Percentiles rank a stretch among this genome's conserved stretches.
Conservation (phyloP, 164 flowering plant genomes). For the Umbellularia californica region DNA sequence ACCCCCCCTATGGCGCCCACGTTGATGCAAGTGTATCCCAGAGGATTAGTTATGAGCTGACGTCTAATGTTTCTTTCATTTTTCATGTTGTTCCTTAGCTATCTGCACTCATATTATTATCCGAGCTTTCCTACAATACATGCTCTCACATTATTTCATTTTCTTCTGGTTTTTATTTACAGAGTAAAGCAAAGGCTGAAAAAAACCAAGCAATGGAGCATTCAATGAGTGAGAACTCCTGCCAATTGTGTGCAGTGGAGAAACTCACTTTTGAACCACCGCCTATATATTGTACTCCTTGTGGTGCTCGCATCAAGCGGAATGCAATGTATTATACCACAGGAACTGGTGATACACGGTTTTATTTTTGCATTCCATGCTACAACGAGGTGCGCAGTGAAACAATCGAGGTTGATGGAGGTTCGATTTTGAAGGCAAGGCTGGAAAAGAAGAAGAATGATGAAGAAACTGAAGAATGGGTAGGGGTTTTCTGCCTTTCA, state of each 20-base stretch:
- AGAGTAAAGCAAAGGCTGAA: constrained; percentile 98
- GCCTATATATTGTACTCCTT: constrained; percentile 85
- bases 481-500: constrained; percentile 18
- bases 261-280: constrained; percentile 98
- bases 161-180: constrained; percentile 12
- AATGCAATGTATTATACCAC: constrained; percentile 83
- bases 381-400: constrained; percentile 92
- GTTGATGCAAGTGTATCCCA: too few species aligned
- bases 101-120: neutral
- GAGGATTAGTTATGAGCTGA: too few species aligned
- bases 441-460: constrained; percentile 95
- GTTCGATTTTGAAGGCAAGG: constrained; percentile 51
- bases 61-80: too few species aligned
- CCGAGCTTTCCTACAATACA: neutral
- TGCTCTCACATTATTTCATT: neutral
- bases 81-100: neutral
- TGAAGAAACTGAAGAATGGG: constrained; percentile 99
- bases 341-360: constrained; percentile 91
- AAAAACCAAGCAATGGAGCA: constrained; percentile 97
- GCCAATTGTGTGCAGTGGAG: constrained; percentile 98
- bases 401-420: constrained; percentile 68
- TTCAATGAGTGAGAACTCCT: constrained; percentile 92
- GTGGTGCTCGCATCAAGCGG: constrained; percentile 91
- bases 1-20: too few species aligned
- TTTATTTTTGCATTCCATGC: constrained; percentile 91